Percentiles rank a stretch among this genome's conserved stretches.
phyloP scores from a whole-genome alignment of 176 grass and related monocot species.

The Lolium rigidum region DNA sequence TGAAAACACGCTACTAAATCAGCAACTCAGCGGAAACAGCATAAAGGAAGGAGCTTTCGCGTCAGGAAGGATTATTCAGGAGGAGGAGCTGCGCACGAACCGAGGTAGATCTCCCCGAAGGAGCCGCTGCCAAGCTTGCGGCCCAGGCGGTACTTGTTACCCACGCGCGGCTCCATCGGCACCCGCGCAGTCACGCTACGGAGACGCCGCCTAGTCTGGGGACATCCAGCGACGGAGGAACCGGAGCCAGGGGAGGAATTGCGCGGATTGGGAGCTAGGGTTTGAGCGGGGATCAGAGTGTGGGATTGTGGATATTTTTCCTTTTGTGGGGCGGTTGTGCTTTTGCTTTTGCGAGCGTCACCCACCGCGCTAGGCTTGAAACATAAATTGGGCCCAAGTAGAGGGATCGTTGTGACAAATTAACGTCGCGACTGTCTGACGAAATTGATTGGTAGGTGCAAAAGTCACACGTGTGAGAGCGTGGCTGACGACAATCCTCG shows the following conservation, averaged over 20 bases:
- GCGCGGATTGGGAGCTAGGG: conserved; percentile 38
- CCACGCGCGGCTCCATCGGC: conserved; percentile 70
- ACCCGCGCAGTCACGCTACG: not conserved
- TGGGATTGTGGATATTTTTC: conserved; percentile 17
- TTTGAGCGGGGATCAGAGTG: conserved; percentile 23
- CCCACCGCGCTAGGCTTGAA: not conserved
- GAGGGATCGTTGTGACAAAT: conserved; percentile 1
- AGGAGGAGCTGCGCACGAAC: conserved; percentile 21
- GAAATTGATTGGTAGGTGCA: not conserved
- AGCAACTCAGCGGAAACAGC: not conserved
- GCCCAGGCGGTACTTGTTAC: conserved; percentile 69
- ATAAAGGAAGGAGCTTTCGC: conserved; percentile 33
- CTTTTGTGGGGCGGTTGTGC: conserved; percentile 11
- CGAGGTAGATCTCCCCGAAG: conserved; percentile 72
- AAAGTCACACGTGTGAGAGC: not conserved
- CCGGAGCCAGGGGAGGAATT: conserved; percentile 2
- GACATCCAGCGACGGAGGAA: conserved; percentile 28
- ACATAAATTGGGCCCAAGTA: not conserved
- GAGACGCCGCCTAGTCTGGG: not conserved
- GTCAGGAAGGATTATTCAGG: not conserved
- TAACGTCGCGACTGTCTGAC: not conserved
- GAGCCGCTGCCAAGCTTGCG: conserved; percentile 76
- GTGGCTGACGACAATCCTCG: too few relatives aligned
- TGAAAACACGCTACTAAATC: not conserved
- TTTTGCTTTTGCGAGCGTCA: conserved; percentile 34